Evolutionary conservation across 306 rosid genomes (phyloP).

Genomic region (Alnus rubra): DNA sequence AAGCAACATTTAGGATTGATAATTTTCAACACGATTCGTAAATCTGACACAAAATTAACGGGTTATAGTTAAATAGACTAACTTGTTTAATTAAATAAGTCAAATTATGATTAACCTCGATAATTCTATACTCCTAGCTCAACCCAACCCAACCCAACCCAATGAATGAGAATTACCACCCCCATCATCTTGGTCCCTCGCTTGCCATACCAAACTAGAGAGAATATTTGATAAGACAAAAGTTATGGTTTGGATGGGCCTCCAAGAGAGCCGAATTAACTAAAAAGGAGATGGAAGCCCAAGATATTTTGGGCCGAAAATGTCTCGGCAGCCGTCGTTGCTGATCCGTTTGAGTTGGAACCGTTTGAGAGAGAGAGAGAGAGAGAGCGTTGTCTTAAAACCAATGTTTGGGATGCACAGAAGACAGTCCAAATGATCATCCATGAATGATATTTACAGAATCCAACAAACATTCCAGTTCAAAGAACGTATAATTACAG

Average conservation of each 20-base stretch:
- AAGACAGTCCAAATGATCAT: neutral
- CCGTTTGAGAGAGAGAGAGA: neutral
- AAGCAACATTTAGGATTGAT: no score
- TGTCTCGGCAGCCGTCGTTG: no score
- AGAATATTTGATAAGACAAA: neutral
- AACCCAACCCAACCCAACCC: no score
- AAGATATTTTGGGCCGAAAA: neutral
- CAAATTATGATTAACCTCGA: no score
- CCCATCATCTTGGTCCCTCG: no score
- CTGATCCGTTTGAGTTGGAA: neutral
- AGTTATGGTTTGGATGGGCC: neutral
- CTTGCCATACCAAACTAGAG: neutral
- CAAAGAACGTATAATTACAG: neutral
- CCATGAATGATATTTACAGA: slow-evolving; percentile 35
- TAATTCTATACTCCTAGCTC: no score
- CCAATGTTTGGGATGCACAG: neutral
- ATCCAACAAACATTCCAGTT: slow-evolving; percentile 14
- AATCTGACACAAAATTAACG: no score
- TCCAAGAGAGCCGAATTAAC: neutral
- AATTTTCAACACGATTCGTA: no score
- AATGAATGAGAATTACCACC: no score
- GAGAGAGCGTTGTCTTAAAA: neutral
- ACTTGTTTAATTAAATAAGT: no score
- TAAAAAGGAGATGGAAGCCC: neutral
- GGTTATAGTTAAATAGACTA: no score